These are phyloP conservation scores for Zygosaccharomyces sapae DNA, from an alignment of 1,139 yeast genomes.

Conservation along the genomic window DNA sequence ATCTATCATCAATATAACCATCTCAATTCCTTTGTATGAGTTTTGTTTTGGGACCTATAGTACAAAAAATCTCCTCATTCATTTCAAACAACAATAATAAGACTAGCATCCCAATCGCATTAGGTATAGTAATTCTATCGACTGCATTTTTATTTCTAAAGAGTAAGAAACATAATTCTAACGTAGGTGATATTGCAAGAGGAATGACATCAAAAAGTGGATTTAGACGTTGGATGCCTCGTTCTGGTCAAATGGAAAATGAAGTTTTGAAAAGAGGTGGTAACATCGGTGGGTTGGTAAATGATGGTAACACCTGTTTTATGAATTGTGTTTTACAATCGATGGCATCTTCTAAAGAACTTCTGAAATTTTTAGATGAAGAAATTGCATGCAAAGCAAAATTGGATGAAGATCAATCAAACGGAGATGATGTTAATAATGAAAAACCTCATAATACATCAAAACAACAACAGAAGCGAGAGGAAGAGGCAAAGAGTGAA, in stretches of 20 bases:
- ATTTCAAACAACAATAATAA: constrained; percentile 8
- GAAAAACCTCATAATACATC: constrained; percentile 2
- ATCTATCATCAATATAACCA: background rate
- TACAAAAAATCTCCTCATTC: constrained; percentile 13
- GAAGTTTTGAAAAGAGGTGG: constrained; percentile 47
- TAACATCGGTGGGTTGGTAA: constrained; percentile 74
- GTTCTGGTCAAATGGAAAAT: constrained; percentile 23
- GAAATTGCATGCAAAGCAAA: constrained; percentile 37
- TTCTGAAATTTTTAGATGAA: constrained; percentile 58
- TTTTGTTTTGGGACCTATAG: constrained; percentile 9
- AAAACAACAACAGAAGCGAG: background rate
- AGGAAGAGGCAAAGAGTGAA: constrained; percentile 21
- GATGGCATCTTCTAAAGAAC: constrained; percentile 67
- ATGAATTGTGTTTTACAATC: constrained; percentile 88
- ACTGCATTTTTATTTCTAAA: constrained; percentile 12
- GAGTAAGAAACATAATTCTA: constrained; percentile 7
- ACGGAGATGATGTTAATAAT: constrained; percentile 22
- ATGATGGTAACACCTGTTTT: constrained; percentile 93
- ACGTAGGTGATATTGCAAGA: constrained; percentile 12
- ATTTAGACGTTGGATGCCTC: constrained; percentile 27
- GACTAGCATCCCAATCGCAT: constrained; percentile 9
- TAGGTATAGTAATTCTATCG: constrained; percentile 11
- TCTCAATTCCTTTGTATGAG: constrained; percentile 11
- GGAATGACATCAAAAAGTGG: constrained; percentile 11
- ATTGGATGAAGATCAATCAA: constrained; percentile 35